Evolutionary conservation across 2,329 filamentous ascomycete species (phyloP).

Genomic region (Alternaria consortialis): DNA sequence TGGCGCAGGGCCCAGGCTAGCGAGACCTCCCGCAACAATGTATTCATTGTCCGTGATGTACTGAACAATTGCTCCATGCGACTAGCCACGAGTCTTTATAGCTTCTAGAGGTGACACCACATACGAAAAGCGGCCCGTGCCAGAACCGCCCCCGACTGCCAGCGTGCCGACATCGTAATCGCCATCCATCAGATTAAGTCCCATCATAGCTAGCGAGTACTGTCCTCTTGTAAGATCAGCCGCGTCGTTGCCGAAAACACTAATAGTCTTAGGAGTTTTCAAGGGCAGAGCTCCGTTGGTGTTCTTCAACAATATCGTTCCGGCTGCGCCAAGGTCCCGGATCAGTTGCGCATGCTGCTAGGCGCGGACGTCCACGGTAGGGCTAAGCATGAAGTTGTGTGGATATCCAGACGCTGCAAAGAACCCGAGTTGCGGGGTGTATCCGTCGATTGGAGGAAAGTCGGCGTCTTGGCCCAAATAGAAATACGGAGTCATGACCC

Average conservation of each 20-base stretch:
- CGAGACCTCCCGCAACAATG: constrained; percentile 39
- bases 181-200: constrained; percentile 4
- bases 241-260: constrained; percentile 60
- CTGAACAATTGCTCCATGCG: constrained; percentile 55
- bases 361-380: constrained; percentile 50
- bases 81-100: constrained; percentile 43
- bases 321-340: constrained; percentile 52
- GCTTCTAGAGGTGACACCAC: constrained; percentile 54
- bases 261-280: constrained; percentile 57
- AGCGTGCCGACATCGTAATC: constrained; percentile 56
- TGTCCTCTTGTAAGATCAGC: constrained; percentile 60
- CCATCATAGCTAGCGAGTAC: constrained; percentile 15
- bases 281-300: constrained; percentile 59
- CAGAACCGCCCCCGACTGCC: constrained; percentile 51
- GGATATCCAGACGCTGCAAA: constrained; percentile 26
- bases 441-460: constrained; percentile 47
- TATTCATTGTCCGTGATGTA: constrained; percentile 53
- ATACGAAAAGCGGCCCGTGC: constrained; percentile 51
- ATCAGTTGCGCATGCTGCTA: constrained; percentile 50
- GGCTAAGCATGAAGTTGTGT: constrained; percentile 46
- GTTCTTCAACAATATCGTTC: constrained; percentile 59
- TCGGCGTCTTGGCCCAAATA: constrained; percentile 51
- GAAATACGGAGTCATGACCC: constrained; percentile 58
- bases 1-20: constrained; percentile 43
- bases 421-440: constrained; percentile 34